phyloP scores from a whole-genome alignment of 257 asterid genomes.

The Salvia miltiorrhiza region DNA sequence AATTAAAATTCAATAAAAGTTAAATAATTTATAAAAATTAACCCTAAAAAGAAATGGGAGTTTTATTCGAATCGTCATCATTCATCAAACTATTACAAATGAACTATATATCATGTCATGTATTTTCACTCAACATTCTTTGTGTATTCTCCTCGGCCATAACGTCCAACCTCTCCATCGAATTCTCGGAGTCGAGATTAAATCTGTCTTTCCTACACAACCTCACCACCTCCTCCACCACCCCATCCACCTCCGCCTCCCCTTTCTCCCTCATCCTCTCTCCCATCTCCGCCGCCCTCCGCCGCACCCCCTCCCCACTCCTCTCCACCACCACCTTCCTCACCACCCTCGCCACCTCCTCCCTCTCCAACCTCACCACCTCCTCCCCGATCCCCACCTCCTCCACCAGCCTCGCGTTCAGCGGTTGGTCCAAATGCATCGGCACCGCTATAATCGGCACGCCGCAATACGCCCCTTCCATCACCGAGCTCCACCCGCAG shows the following conservation, averaged over 20 bases:
- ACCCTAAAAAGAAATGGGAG: too few species aligned
- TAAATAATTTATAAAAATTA: too few species aligned
- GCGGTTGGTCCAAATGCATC: conserved; percentile 62
- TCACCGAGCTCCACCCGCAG: conserved; percentile 68
- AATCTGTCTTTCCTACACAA: conserved; percentile 29
- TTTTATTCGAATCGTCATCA: neutral
- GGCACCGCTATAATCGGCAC: conserved; percentile 63
- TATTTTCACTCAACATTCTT: conserved; percentile 18
- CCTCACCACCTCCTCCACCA: conserved; percentile 40
- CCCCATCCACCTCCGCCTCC: conserved; percentile 39
- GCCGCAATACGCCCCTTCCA: conserved; percentile 42
- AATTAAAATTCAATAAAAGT: too few species aligned
- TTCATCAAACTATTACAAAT: neutral
- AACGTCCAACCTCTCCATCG: conserved; percentile 2
- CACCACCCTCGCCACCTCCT: conserved; percentile 41
- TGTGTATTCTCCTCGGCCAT: neutral
- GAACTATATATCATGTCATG: conserved; percentile 7
- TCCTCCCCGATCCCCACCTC: conserved; percentile 50
- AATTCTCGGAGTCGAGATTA: conserved; percentile 21
- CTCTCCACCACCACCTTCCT: conserved; percentile 37
- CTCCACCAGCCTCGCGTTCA: conserved; percentile 57
- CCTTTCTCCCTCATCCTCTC: conserved; percentile 33
- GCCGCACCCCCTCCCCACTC: conserved; percentile 32
- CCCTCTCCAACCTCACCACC: conserved; percentile 34
- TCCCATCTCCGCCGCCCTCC: conserved; percentile 30